Conservation (phyloP, 2,329 filamentous ascomycete genomes). For the Aaosphaeria arxii region DNA sequence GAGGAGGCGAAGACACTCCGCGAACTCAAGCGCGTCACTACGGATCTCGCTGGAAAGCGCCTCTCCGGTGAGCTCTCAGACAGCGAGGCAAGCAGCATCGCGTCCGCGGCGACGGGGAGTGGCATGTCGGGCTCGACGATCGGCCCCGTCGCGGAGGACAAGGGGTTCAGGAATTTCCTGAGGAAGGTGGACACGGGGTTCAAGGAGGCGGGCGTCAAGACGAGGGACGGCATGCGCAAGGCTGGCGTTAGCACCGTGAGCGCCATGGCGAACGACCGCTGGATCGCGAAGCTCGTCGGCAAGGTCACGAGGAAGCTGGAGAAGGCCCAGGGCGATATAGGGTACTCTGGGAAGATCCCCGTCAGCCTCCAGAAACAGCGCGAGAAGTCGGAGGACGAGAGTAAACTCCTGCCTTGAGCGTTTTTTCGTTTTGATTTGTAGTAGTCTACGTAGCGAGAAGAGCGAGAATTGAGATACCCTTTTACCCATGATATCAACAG, state of each 20-base stretch:
- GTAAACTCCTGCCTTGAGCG: slow-evolving; percentile 30
- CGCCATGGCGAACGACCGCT: slow-evolving; percentile 52
- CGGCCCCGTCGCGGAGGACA: neutral
- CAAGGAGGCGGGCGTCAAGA: slow-evolving; percentile 31
- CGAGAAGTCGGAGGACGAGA: slow-evolving; percentile 25
- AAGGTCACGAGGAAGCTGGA: slow-evolving; percentile 50
- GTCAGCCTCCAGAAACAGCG: slow-evolving; percentile 42
- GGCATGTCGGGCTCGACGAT: slow-evolving; percentile 13
- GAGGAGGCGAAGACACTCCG: slow-evolving; percentile 28
- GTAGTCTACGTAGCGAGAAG: no score
- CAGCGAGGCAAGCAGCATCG: slow-evolving; percentile 17
- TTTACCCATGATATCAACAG: no score
- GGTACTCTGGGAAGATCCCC: slow-evolving; percentile 49
- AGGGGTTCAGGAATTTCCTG: slow-evolving; percentile 15
- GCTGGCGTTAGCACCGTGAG: slow-evolving; percentile 39
- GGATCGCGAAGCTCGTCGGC: slow-evolving; percentile 54
- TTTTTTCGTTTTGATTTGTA: no score
- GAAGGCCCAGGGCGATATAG: slow-evolving; percentile 49
- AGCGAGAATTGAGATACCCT: no score
- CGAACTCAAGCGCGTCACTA: slow-evolving; percentile 17
- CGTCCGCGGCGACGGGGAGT: slow-evolving; percentile 11
- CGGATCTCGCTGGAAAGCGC: slow-evolving; percentile 1
- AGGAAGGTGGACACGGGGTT: slow-evolving; percentile 19
- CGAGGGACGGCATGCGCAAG: slow-evolving; percentile 48
- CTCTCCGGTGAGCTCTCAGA: slow-evolving; percentile 12